A percentile compares a stretch with the other conserved stretches of the same genome.
phyloP scores from a whole-genome alignment of 768 basidiomycete genomes.

The Arthromyces matolae region DNA sequence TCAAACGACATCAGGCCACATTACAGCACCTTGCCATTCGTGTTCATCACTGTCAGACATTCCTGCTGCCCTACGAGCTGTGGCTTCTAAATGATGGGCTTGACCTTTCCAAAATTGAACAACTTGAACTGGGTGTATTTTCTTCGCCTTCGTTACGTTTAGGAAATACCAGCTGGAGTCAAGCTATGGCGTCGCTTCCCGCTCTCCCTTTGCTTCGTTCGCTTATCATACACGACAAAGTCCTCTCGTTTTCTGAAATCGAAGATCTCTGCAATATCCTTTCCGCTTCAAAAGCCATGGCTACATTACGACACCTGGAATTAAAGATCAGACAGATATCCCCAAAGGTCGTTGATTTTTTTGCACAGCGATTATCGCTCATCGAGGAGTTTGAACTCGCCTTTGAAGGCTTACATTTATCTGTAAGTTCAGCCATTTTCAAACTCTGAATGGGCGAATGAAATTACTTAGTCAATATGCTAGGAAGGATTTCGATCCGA shows the following conservation, averaged over 20 bases:
- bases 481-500: too few species aligned
- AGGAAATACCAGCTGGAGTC: neutral
- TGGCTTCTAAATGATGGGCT: neutral
- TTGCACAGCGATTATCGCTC: neutral
- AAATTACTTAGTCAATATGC: too few species aligned
- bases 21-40: neutral
- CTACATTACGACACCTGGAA: neutral
- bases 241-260: neutral
- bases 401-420: neutral
- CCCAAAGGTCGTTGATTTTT: neutral
- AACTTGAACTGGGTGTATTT: neutral
- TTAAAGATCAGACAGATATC: neutral
- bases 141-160: neutral
- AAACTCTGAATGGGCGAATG: too few species aligned
- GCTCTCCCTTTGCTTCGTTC: neutral
- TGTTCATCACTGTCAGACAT: neutral
- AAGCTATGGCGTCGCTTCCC: neutral
- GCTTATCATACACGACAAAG: neutral
- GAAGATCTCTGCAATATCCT: neutral
- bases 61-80: neutral
- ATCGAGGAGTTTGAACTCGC: neutral
- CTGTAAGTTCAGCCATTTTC: neutral
- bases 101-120: neutral
- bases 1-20: neutral
- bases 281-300: neutral